phyloP scores from a whole-genome alignment of 331 rosid genomes.

The Dryas integrifolia region DNA sequence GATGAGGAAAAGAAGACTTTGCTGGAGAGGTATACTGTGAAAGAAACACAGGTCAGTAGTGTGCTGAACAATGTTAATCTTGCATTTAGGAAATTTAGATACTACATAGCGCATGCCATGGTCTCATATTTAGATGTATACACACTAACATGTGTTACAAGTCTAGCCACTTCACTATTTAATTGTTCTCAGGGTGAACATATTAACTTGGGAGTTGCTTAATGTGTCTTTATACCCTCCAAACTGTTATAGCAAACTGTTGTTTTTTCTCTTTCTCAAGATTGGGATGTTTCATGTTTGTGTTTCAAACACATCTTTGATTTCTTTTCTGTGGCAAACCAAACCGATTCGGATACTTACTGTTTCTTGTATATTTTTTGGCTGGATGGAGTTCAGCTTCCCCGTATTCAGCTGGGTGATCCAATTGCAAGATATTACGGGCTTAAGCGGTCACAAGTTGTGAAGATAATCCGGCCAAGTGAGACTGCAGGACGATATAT shows the following conservation, averaged over 20 bases:
- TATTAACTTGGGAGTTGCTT: no score
- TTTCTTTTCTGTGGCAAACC: not conserved
- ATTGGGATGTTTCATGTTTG: not conserved
- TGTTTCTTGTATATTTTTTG: not conserved
- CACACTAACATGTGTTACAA: no score
- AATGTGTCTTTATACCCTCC: not conserved
- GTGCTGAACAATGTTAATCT: not conserved
- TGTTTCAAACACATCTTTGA: not conserved
- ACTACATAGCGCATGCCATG: not conserved
- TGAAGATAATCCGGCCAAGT: constrained; percentile 80
- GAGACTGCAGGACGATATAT: constrained; percentile 80
- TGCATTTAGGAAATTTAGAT: not conserved
- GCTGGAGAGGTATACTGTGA: constrained; percentile 62
- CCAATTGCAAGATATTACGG: constrained; percentile 80
- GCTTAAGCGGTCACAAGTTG: constrained; percentile 80
- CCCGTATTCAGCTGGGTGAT: constrained; percentile 65
- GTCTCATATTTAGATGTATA: not conserved
- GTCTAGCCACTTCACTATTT: no score
- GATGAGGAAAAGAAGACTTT: constrained; percentile 62
- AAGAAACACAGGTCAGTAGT: constrained; percentile 63
- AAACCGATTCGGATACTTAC: not conserved
- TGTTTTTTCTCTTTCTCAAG: not conserved
- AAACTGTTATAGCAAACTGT: not conserved
- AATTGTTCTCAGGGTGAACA: no score
- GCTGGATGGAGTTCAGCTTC: constrained; percentile 48